A percentile compares a stretch with the other conserved stretches of the same genome.
These are phyloP conservation scores for Cephalotrichum gorgonifer DNA, from an alignment of 2,329 filamentous ascomycete species.

Conservation along the genomic window DNA sequence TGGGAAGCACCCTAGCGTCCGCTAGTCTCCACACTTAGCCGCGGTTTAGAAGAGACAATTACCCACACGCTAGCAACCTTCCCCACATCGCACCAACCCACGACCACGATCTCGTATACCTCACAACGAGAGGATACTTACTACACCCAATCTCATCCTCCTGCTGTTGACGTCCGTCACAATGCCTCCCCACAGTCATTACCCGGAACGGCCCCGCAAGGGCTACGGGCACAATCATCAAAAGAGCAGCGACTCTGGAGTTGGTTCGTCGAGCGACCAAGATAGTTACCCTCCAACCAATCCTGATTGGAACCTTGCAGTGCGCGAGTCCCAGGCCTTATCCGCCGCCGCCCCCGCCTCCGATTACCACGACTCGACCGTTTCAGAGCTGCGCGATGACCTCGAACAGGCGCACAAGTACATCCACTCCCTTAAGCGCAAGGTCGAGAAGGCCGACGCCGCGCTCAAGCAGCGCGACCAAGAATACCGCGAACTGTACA, in stretches of 20 bases:
- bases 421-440: background rate
- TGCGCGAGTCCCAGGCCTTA: conserved; percentile 7
- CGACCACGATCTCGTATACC: background rate
- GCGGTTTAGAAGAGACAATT: background rate
- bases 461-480: conserved; percentile 4
- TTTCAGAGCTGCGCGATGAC: conserved; percentile 2
- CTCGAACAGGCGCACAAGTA: conserved; percentile 2
- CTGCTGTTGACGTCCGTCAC: background rate
- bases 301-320: conserved; percentile 10
- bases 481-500: background rate
- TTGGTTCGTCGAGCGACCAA: conserved; percentile 12
- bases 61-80: background rate
- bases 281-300: conserved; percentile 10
- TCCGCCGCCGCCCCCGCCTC: background rate
- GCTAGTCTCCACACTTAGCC: background rate
- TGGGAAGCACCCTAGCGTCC: background rate
- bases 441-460: background rate
- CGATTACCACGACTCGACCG: background rate
- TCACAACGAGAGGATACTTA: background rate
- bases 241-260: conserved; percentile 12
- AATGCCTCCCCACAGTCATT: background rate
- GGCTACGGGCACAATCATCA: conserved; percentile 8
- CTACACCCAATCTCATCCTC: background rate
- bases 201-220: background rate
- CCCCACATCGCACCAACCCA: background rate